These are phyloP conservation scores for Globisporangium splendens DNA, from an alignment of 352 stramenopile genomes.

Conservation along the genomic window DNA sequence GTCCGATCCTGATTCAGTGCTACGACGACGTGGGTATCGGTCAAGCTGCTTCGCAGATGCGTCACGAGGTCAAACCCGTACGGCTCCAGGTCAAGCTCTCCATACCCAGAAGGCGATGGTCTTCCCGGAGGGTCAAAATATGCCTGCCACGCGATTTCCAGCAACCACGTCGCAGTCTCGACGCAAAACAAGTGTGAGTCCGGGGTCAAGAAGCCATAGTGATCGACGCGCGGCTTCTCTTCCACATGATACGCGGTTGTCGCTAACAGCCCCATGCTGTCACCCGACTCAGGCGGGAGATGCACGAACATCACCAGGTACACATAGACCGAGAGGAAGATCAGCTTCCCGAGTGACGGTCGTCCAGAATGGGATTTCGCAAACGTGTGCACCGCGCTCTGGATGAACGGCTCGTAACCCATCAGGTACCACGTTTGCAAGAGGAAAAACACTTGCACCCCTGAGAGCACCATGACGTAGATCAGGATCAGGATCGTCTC, in stretches of 20 bases:
- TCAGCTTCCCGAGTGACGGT: slow-evolving; percentile 59
- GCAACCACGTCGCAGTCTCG: slow-evolving; percentile 75
- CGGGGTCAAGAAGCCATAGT: slow-evolving; percentile 57
- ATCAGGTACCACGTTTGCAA: slow-evolving; percentile 61
- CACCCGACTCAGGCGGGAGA: slow-evolving; percentile 48
- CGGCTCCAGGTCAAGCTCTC: slow-evolving; percentile 61
- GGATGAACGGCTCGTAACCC: slow-evolving; percentile 65
- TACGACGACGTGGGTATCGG: slow-evolving; percentile 76
- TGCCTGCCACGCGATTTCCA: slow-evolving; percentile 82
- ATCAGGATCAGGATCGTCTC: slow-evolving; percentile 74
- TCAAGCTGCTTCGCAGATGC: slow-evolving; percentile 63
- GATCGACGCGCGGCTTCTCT: slow-evolving; percentile 53
- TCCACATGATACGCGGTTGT: slow-evolving; percentile 77
- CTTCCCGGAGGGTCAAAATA: slow-evolving; percentile 84
- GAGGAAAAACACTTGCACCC: slow-evolving; percentile 62
- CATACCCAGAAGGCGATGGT: slow-evolving; percentile 73
- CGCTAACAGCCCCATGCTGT: slow-evolving; percentile 42
- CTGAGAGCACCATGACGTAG: slow-evolving; percentile 67
- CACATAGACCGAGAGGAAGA: slow-evolving; percentile 83
- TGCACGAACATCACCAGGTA: slow-evolving; percentile 85
- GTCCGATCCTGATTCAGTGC: slow-evolving; percentile 48
- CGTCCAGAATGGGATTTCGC: slow-evolving; percentile 45
- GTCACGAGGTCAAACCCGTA: slow-evolving; percentile 85
- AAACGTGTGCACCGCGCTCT: slow-evolving; percentile 68
- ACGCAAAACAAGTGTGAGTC: slow-evolving; percentile 86